Evolutionary conservation across 352 stramenopile species (phyloP), one percentile per base, ranked within the genome.

Genomic region (Peronospora belbahrii): DNA sequence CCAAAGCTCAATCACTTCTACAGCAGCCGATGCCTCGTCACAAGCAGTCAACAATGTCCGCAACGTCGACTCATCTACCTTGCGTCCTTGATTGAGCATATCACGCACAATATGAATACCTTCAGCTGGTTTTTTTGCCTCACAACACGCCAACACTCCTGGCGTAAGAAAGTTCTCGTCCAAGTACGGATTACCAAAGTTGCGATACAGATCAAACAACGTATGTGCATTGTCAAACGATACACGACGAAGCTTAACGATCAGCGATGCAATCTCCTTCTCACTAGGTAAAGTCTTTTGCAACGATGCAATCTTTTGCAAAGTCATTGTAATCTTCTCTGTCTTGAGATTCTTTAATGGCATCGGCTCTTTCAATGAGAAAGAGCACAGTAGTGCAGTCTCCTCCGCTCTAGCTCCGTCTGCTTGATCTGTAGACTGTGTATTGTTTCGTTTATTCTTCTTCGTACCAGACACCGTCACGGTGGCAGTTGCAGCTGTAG

Each of bases 81-180:
- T 88, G n/a, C 81, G 77, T 28, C 81, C 81, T 56, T 92, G 79
- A 36, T 79, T 70, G 19, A 92, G 69, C 76, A 92, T 92, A 48
- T 89, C 81, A 17, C 61, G 70, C 19, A 89, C 76, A 59, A 92
- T 89, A 40, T 59, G 65, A 18, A 92, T 77, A n/a, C 76, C 81
- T 15, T 88, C 62, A 0, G 64, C 50, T 2, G 81, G 75, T 35
- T 88, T 84, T 51, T 85, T 80, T 9, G 77, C 78, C 14, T 88
- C 72, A 28, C 77, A 90, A 39, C 75, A 92, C 44, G 79, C 77
- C 13, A 85, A 35, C n/a, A 92, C 76, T 7, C 81, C 81, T 1
- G 78, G 81, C 1, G 74, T 83, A 17, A 92, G 53, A 20, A 92
- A 92, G 34, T 80, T 81, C 44, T 89, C 74, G 48, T 90, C 81